Evolutionary conservation across 139 green algal species (phyloP), one percentile per base, ranked within the genome.

Genomic region (Micromonas pusilla): DNA sequence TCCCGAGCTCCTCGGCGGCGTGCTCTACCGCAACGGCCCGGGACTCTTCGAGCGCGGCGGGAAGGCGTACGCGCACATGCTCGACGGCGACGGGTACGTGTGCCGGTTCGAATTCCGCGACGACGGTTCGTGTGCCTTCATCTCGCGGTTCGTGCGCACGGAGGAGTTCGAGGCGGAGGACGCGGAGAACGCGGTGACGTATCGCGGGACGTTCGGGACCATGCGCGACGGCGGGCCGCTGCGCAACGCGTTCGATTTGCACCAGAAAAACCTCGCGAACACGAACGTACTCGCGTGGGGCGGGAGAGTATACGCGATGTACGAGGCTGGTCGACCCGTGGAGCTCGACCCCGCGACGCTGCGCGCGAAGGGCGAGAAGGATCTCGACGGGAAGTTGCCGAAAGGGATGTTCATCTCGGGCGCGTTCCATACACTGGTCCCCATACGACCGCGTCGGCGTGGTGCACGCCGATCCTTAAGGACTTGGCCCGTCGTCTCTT

Each of bases 131-230:
- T 25, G 25, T 21, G 23, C 13, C 0, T 70, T 71, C 60, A 16
- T 25, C 21, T 34, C 32, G 5, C 52, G 36, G 23, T 80, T 73
- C 65, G 74, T 80, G 2, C 60, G 74, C 6, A 80, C 74, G 21
- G 34, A 60, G 33, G 74, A 72, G 74, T 80, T 66, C 34, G 33
- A 21, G 30, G 62, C 32, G 62, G 74, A 80, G 38, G 60, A 72
- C 23, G 26, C 4, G 57, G 34, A 28, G 20, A 62, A 72, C 32
- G 34, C 34, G 20, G 62, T 80, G 6, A n/a, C 28, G 1, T 80
- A 80, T 32, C 60, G 74, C 4, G 62, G 60, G 30, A 80, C 74
- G 19, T 80, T 80, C 30, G 74, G 74, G 21, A 80, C 74, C 1
- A 66, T 45, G 33, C 2, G 37, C 23, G 57, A 60, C 21, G 74